Evolutionary conservation across 192 early-diverging fungal genomes (phyloP).

Genomic region (Backusella australiensis): DNA sequence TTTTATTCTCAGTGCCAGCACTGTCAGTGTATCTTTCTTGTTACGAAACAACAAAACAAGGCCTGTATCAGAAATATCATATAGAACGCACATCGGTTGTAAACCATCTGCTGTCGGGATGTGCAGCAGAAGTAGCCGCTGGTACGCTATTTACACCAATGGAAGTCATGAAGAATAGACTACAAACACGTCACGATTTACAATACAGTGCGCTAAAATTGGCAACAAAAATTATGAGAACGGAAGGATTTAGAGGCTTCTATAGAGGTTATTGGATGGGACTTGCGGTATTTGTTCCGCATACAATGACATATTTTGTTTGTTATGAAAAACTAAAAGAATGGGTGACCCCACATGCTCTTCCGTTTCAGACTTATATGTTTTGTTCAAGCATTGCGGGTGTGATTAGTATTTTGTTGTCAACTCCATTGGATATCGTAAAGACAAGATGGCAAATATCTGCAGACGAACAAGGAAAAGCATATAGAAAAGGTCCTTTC

Average conservation of each 20-base stretch:
- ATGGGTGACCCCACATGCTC: conserved; percentile 5
- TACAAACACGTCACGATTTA: conserved; percentile 48
- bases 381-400: conserved; percentile 59
- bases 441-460: conserved; percentile 81
- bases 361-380: conserved; percentile 59
- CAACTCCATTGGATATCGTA: conserved; percentile 72
- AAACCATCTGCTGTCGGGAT: conserved; percentile 60
- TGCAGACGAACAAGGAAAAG: conserved; percentile 22
- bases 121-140: conserved; percentile 60
- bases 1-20: conserved; percentile 71
- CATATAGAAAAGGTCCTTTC: conserved; percentile 31
- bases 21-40: conserved; percentile 65
- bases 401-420: conserved; percentile 55
- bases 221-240: conserved; percentile 44
- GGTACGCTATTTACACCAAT: conserved; percentile 83
- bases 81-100: conserved; percentile 37
- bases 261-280: conserved; percentile 73
- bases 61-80: conserved; percentile 2
- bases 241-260: conserved; percentile 65
- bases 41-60: conserved; percentile 64
- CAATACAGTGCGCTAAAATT: conserved; percentile 31
- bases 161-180: conserved; percentile 77
- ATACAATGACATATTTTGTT: conserved; percentile 68
- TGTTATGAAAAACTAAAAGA: conserved; percentile 62
- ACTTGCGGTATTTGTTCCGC: conserved; percentile 75